Base-by-base conservation (phyloP, 129 eudicot genomes). In the Helianthus tuberosus region DNA sequence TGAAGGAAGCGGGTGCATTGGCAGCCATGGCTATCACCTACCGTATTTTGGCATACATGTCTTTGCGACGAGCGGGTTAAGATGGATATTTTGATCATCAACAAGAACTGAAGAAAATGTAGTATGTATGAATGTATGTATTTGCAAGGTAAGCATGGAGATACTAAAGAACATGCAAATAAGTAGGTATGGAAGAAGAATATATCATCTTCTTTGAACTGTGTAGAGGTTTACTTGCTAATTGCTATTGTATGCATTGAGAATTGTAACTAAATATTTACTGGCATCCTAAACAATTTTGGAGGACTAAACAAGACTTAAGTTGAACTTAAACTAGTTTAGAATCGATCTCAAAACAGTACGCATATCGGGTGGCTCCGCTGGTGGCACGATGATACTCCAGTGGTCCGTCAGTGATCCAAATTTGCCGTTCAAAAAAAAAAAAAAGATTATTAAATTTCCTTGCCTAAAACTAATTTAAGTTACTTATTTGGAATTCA, bases 1-100 rank as follows among this genome's bases (percentile, higher is more conserved):
- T 78, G 61, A 75, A 72, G 80, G 98, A 93, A 80, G 90, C 86
- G 5, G 48, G 72, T 67, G 90, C 87, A 27, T 60, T 93, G 58
- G 74, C 38, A 72, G 84, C 88, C 78, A 93, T 93, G 98, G 92
- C 89, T 35, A 53, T 93, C 49, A 95, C 90, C 59, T 93, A 89
- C 78, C 86, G 96, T 54, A 11, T 93, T 46, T 65, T 89, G 80
- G 98, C 98, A 11, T 91, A 91, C 82, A 35, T 91, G 43, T 86
- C 88, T 50, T 77, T 91, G 58, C 53, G 97, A 60, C 79, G 83
- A 51, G 85, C 82, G 83, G 84, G 64, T n/a, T 68, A 73, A 64
- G 76, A 77, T 43, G 60, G 65, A 20, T 73, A 71, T 29, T 78
- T 75, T 64, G 71, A 66, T 41, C 80, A 67, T 60, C 59, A 73